Base-by-base conservation (phyloP, 306 rosid species). In the Cicer chorassanicum region DNA sequence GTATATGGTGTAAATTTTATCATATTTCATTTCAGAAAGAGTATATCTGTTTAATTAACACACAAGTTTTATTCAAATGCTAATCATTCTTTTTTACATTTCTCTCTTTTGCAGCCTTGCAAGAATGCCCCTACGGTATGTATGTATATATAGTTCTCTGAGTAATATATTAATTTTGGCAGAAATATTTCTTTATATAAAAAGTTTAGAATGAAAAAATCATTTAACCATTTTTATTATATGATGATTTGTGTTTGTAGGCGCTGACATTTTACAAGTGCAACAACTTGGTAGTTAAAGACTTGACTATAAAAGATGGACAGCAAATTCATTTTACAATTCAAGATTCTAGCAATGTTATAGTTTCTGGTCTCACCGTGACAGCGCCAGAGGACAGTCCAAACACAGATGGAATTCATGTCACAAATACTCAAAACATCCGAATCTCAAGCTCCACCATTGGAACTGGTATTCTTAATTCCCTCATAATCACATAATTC, bases 341-440 rank as follows among this genome's bases (percentile, higher is more conserved):
- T n/a, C 73, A 87, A 62, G 29, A 73, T 6, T 82, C 88, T 34
- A 5, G 0, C 1, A 61, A 83, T 8, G 88, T 90, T 82, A 41
- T 13, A 5, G 90, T 60, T 83, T 84, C 87, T 0, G 59, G 65
- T 68, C 81, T 92, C 53, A 83, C 61, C 0, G 81, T 92, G 16
- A 87, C 80, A 24, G 81, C 98, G 12, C 92, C 96, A 0, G 78
- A 34, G 21, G 36, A 75, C 4, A 92, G 98, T 65, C 98, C 91
- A 11, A 90, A 90, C 80, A 92, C 98, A 0, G 96, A 92, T 57
- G 96, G 98, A 41, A 90, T 92, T 81, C 96, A 92, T 16, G 75
- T 92, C 48, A 44, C 88, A 1, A 49, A 77, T 29, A 80, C 89
- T 9, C 50, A 80, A 36, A 76, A 87, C 76, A 84, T 92, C 8